A percentile compares a stretch with the other conserved stretches of the same genome.
These are phyloP conservation scores for Suillus discolor DNA, from an alignment of 768 basidiomycete genomes.

Conservation along the genomic window DNA sequence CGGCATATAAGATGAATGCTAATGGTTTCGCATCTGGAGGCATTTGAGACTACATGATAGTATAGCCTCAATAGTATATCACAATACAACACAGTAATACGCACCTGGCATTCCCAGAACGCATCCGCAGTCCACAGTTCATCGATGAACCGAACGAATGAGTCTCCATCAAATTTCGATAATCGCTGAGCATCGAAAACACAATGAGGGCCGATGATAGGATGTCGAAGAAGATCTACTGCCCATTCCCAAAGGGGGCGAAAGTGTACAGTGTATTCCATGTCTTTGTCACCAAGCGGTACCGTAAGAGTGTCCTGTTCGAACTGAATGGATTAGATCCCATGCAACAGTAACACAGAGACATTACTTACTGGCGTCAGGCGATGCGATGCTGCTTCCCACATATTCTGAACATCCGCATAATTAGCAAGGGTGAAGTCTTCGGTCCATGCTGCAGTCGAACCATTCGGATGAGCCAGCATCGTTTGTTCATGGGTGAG, in stretches of 20 bases:
- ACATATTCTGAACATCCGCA: conserved; percentile 21
- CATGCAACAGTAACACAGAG: neutral
- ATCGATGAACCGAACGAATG: conserved; percentile 32
- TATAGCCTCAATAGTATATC: neutral
- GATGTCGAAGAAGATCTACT: conserved; percentile 29
- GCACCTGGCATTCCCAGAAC: conserved; percentile 41
- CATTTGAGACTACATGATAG: neutral
- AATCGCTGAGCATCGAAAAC: conserved; percentile 34
- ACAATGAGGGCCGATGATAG: conserved; percentile 22
- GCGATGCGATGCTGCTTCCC: conserved; percentile 18
- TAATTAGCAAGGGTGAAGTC: conserved; percentile 21
- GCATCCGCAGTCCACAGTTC: conserved; percentile 41
- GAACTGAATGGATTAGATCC: conserved; percentile 13
- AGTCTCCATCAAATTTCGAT: conserved; percentile 30
- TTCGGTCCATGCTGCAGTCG: conserved; percentile 7
- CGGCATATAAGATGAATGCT: conserved; percentile 40
- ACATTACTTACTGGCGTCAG: conserved; percentile 12
- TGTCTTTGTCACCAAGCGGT: neutral
- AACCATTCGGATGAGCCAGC: conserved; percentile 19
- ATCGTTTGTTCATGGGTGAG: too few species aligned
- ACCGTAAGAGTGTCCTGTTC: conserved; percentile 19
- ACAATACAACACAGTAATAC: neutral
- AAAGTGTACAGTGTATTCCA: conserved; percentile 13
- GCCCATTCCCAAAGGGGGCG: conserved; percentile 32
- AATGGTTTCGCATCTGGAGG: conserved; percentile 27